These are phyloP conservation scores for Sporisorium graminicola DNA, from an alignment of 1,284 basidiomycete species.

Conservation along the genomic window DNA sequence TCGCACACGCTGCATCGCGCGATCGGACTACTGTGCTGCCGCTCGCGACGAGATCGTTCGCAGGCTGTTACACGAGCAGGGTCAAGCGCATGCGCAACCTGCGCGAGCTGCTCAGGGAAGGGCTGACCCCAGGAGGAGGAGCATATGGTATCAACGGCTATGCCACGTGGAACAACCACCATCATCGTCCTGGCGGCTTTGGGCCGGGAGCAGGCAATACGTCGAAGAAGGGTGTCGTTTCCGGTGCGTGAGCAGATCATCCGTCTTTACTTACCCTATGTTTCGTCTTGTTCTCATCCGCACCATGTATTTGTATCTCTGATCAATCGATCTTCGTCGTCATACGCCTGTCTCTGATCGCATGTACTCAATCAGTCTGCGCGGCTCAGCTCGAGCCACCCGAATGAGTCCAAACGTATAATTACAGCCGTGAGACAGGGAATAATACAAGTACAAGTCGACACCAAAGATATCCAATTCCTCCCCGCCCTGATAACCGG, in stretches of 20 bases:
- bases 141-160: constrained; percentile 52
- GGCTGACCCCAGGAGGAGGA: constrained; percentile 48
- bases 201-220: background rate
- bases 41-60: constrained; percentile 54
- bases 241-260: constrained; percentile 5
- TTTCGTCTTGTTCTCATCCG: background rate
- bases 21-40: constrained; percentile 61
- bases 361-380: background rate
- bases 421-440: constrained; percentile 7
- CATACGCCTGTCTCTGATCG: background rate
- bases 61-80: constrained; percentile 58
- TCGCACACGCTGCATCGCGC: constrained; percentile 46
- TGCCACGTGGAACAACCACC: constrained; percentile 35
- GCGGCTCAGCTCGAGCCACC: background rate
- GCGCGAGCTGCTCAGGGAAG: constrained; percentile 57
- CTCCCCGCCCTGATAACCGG: too few species aligned
- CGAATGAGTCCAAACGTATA: background rate
- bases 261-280: background rate
- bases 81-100: constrained; percentile 58
- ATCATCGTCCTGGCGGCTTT: constrained; percentile 1
- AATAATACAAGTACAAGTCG: constrained; percentile 25
- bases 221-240: constrained; percentile 30
- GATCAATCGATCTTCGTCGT: background rate
- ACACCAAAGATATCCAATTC: too few species aligned
- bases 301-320: constrained; percentile 23